phyloP scores from a whole-genome alignment of 140 eudicot species.

The Oenanthe javanica region DNA sequence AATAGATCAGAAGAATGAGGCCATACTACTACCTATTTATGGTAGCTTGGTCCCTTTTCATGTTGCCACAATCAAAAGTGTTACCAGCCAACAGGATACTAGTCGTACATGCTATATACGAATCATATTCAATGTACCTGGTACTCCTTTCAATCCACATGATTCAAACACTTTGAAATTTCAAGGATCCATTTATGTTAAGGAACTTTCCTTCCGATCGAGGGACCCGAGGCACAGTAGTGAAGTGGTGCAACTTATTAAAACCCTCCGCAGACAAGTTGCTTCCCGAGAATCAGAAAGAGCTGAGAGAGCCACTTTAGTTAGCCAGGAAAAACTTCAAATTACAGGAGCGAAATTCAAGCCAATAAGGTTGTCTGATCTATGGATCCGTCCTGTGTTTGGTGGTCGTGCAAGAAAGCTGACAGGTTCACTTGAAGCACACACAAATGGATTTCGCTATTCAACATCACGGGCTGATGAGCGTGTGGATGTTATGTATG shows the following conservation, averaged over 20 bases:
- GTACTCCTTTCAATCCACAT: conserved; percentile 18
- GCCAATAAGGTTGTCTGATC: conserved; percentile 22
- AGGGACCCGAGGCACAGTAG: conserved; percentile 21
- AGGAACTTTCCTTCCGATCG: conserved; percentile 9
- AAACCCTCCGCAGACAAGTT: conserved; percentile 13
- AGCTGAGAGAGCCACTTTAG: conserved; percentile 21
- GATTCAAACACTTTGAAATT: conserved; percentile 15
- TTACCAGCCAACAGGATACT: conserved; percentile 18
- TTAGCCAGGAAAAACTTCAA: conserved; percentile 17
- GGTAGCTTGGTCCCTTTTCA: conserved; percentile 19
- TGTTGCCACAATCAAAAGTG: conserved; percentile 15
- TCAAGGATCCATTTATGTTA: conserved; percentile 15
- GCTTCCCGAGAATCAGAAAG: conserved; percentile 17
- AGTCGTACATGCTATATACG: conserved; percentile 15
- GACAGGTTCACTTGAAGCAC: conserved; percentile 17
- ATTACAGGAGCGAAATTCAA: conserved; percentile 12
- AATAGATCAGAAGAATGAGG: conserved; percentile 20
- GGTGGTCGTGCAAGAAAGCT: conserved; percentile 16
- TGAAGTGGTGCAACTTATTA: conserved; percentile 15
- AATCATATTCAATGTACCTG: conserved; percentile 12
- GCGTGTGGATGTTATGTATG: conserved; percentile 20
- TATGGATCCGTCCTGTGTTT: conserved; percentile 14
- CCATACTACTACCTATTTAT: conserved; percentile 14
- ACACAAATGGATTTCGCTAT: conserved; percentile 17
- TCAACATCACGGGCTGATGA: conserved; percentile 19